These are phyloP conservation scores for Physcomitrellopsis africana DNA, from an alignment of 225 moss, liverwort and hornwort genomes.

Conservation along the genomic window DNA sequence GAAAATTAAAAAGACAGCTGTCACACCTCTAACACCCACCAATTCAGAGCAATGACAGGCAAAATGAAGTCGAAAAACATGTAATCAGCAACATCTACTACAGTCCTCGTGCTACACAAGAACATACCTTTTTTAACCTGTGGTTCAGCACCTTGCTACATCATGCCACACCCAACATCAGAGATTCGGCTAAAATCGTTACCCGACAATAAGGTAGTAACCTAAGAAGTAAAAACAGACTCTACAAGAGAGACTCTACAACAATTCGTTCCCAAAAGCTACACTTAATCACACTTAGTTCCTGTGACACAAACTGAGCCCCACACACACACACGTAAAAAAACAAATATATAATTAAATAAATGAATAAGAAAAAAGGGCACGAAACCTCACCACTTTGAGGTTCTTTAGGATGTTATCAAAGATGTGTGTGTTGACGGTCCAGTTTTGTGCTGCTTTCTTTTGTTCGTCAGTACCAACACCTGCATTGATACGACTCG, in stretches of 20 bases:
- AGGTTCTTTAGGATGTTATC: slow-evolving; percentile 87
- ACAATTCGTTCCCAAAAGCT: not conserved
- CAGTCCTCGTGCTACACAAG: slow-evolving; percentile 1
- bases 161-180: slow-evolving; percentile 28
- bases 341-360: no score
- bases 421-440: slow-evolving; percentile 82
- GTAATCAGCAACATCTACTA: not conserved
- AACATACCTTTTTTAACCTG: slow-evolving; percentile 40
- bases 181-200: not conserved
- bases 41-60: not conserved
- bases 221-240: not conserved
- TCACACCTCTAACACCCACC: not conserved
- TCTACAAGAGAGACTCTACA: not conserved
- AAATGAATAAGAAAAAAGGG: no score
- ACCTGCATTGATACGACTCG: slow-evolving; percentile 36
- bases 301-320: not conserved
- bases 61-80: not conserved
- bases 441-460: slow-evolving; percentile 80
- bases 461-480: slow-evolving; percentile 78
- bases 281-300: not conserved
- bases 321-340: no score
- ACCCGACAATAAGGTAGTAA: not conserved
- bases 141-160: slow-evolving; percentile 67
- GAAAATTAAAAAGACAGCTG: not conserved
- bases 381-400: slow-evolving; percentile 65